Evolutionary conservation across 495 filamentous ascomycete genomes (phyloP).

Genomic region (Filosporella fistucella): DNA sequence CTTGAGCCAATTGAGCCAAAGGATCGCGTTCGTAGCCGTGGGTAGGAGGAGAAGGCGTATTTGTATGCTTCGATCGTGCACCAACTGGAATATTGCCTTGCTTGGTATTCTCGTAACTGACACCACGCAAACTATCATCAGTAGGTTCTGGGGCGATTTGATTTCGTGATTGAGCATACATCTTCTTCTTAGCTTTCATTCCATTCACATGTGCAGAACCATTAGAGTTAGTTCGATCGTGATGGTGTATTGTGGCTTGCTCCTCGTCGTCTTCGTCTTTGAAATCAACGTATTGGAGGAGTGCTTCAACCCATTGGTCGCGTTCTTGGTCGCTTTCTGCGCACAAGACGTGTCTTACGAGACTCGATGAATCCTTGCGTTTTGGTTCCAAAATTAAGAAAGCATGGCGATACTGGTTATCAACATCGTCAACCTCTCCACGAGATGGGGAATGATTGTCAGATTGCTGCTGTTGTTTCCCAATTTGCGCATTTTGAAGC

Average conservation of each 20-base stretch:
- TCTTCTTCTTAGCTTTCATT: constrained; percentile 49
- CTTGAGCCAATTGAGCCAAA: constrained; percentile 25
- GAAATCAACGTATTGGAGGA: constrained; percentile 86
- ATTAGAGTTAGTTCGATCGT: constrained; percentile 24
- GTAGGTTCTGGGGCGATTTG: constrained; percentile 23
- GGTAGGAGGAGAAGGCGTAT: constrained; percentile 24
- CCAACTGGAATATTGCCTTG: constrained; percentile 51
- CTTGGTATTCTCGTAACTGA: constrained; percentile 81
- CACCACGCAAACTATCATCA: constrained; percentile 59
- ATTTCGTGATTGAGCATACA: constrained; percentile 23
- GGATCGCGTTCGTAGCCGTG: constrained; percentile 27
- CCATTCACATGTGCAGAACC: constrained; percentile 31
- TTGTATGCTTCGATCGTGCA: constrained; percentile 14
- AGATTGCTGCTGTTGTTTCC: constrained; percentile 62
- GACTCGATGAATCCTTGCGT: constrained; percentile 85
- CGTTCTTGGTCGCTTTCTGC: constrained; percentile 92
- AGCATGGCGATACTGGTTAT: constrained; percentile 94
- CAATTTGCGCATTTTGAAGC: constrained; percentile 85
- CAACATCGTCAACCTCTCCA: constrained; percentile 60
- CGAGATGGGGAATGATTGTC: constrained; percentile 57
- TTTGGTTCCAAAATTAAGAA: constrained; percentile 94
- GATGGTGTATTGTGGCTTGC: constrained; percentile 24
- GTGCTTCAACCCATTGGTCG: constrained; percentile 87
- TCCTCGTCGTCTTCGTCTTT: constrained; percentile 55
- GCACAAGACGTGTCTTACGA: constrained; percentile 92